Percentiles rank a stretch among this genome's conserved stretches.
phyloP scores from a whole-genome alignment of 2,329 filamentous ascomycete species.

The Fusarium pseudograminearum region DNA sequence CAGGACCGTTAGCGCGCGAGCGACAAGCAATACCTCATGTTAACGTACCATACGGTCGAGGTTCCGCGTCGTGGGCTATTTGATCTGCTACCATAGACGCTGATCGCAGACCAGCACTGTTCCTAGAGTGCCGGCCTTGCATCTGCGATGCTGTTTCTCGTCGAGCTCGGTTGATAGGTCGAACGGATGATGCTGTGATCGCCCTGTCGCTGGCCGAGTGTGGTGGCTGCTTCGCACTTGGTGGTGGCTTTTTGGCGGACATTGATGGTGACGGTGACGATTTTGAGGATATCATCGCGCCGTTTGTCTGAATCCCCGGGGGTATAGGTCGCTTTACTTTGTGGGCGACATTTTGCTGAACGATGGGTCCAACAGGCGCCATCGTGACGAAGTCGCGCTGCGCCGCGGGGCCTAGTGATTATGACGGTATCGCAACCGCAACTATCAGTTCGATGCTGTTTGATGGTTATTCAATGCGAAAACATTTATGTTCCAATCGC shows the following conservation, averaged over 20 bases:
- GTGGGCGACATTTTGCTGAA: slow-evolving; percentile 57
- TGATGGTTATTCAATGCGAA: slow-evolving; percentile 34
- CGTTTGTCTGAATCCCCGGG: slow-evolving; percentile 75
- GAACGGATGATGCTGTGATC: slow-evolving; percentile 57
- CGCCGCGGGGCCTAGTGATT: slow-evolving; percentile 40
- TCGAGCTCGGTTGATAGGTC: slow-evolving; percentile 68
- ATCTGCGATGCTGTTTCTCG: slow-evolving; percentile 65
- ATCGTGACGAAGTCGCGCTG: slow-evolving; percentile 56
- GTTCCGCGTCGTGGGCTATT: slow-evolving; percentile 55
- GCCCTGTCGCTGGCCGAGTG: slow-evolving; percentile 53
- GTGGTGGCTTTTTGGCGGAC: slow-evolving; percentile 66
- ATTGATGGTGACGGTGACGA: slow-evolving; percentile 71
- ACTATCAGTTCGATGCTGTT: slow-evolving; percentile 32
- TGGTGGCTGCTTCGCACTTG: slow-evolving; percentile 56
- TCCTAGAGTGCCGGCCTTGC: slow-evolving; percentile 62
- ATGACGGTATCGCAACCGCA: slow-evolving; percentile 25
- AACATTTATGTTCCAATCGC: slow-evolving; percentile 39
- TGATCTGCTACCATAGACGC: slow-evolving; percentile 62
- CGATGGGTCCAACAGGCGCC: slow-evolving; percentile 67
- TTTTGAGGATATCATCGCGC: slow-evolving; percentile 63
- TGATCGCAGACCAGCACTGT: slow-evolving; percentile 63
- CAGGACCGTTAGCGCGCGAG: slow-evolving; percentile 40
- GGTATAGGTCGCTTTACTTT: slow-evolving; percentile 78
- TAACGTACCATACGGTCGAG: slow-evolving; percentile 64
- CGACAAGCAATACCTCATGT: background rate